Conservation (phyloP, 2,329 filamentous ascomycete genomes). For the Eurotiales sp. region DNA sequence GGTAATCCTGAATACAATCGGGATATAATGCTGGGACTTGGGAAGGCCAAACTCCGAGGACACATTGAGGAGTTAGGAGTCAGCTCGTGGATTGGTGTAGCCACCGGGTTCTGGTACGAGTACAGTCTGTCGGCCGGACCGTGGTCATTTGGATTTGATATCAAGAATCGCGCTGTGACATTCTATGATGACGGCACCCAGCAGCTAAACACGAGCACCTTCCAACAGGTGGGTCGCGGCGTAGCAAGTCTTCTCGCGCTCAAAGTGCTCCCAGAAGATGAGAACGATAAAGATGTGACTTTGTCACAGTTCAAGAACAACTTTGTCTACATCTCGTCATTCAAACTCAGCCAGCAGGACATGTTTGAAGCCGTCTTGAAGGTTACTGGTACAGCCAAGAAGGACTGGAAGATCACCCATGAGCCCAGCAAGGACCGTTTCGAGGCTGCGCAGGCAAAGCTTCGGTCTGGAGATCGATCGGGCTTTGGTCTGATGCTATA, state of each 20-base stretch:
- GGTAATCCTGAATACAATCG: constrained; percentile 29
- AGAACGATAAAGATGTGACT: constrained; percentile 32
- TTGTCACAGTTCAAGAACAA: constrained; percentile 49
- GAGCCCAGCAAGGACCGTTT: constrained; percentile 49
- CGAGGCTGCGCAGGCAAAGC: constrained; percentile 42
- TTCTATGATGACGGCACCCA: constrained; percentile 56
- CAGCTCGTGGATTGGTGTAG: constrained; percentile 43
- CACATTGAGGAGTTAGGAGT: constrained; percentile 40
- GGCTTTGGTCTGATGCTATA: constrained; percentile 55
- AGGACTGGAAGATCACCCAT: constrained; percentile 57
- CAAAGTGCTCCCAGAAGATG: constrained; percentile 38
- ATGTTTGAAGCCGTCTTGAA: constrained; percentile 61
- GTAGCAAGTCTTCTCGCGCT: constrained; percentile 52
- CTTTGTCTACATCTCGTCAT: constrained; percentile 52
- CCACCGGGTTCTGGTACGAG: constrained; percentile 54
- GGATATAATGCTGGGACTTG: constrained; percentile 33
- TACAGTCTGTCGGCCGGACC: constrained; percentile 42
- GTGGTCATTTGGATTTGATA: constrained; percentile 48
- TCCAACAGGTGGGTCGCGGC: constrained; percentile 53
- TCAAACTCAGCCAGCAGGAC: constrained; percentile 58
- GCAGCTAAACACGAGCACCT: constrained; percentile 57
- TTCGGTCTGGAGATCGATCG: constrained; percentile 41
- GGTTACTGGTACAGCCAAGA: constrained; percentile 54
- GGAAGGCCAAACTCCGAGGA: constrained; percentile 11
- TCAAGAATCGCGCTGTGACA: constrained; percentile 40